Evolutionary conservation across 495 filamentous ascomycete genomes (phyloP).

Genomic region (Xeromyces bisporus): DNA sequence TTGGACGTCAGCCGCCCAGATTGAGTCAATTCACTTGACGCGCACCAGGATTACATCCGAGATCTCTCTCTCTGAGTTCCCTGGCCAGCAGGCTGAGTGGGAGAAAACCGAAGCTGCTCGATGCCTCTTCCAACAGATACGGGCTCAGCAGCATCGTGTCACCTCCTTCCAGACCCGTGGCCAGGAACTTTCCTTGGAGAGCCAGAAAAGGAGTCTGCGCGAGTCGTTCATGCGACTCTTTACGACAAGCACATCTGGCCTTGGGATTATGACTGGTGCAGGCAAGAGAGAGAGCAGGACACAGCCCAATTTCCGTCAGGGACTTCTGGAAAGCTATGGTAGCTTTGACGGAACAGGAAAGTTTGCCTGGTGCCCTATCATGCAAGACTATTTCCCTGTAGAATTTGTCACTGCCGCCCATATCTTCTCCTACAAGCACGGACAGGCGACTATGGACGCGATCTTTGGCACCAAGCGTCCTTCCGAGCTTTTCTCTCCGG

Average conservation of each 20-base stretch:
- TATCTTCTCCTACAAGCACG: slow-evolving; percentile 3
- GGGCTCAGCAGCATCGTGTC: slow-evolving; percentile 1
- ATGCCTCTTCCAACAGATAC: slow-evolving; percentile 1
- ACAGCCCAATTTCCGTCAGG: slow-evolving; percentile 1
- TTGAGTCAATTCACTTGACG: slow-evolving; percentile 1
- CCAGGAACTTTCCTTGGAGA: slow-evolving; percentile 1
- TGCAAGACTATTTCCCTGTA: not conserved
- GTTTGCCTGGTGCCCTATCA: slow-evolving; percentile 8
- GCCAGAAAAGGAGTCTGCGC: not conserved
- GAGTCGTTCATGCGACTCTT: slow-evolving; percentile 2
- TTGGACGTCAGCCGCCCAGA: slow-evolving; percentile 1
- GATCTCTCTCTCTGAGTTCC: slow-evolving; percentile 4
- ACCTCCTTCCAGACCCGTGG: slow-evolving; percentile 1
- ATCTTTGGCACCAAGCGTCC: slow-evolving; percentile 4
- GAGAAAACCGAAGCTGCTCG: slow-evolving; percentile 1
- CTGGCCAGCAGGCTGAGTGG: slow-evolving; percentile 1
- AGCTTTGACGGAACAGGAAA: slow-evolving; percentile 1
- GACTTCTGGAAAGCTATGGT: slow-evolving; percentile 3
- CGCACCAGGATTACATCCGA: slow-evolving; percentile 1
- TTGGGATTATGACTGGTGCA: slow-evolving; percentile 1
- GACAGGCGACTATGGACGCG: slow-evolving; percentile 6
- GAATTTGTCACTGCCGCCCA: slow-evolving; percentile 2
- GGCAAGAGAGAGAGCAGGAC: not conserved
- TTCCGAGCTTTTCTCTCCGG: slow-evolving; percentile 4
- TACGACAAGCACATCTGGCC: not conserved